Evolutionary conservation across 768 basidiomycete species (phyloP).

Genomic region (Kwoniella heveanensis): DNA sequence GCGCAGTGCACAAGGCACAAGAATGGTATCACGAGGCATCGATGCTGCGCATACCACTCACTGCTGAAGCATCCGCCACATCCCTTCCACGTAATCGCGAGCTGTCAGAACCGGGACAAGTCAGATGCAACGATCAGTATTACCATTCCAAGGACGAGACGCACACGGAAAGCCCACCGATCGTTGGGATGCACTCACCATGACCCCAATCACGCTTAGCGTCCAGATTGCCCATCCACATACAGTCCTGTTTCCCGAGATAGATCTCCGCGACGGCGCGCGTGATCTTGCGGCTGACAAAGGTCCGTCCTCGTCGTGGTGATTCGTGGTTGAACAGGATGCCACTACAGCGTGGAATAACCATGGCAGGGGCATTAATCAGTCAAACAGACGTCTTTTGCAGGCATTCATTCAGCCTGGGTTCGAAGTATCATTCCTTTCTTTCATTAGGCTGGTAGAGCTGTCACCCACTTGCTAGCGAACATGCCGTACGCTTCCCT

Average conservation of each 20-base stretch:
- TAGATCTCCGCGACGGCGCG: constrained; percentile 90
- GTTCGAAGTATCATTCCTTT: too few relatives aligned
- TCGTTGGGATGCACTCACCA: too few relatives aligned
- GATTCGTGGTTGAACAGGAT: constrained; percentile 99
- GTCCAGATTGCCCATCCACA: constrained; percentile 93
- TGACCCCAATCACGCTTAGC: constrained; percentile 98
- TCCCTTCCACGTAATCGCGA: constrained; percentile 83
- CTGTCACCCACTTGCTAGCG: constrained; percentile 67
- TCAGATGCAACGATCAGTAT: too few relatives aligned
- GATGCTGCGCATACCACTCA: constrained; percentile 15
- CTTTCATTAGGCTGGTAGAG: not conserved
- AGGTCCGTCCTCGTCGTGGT: constrained; percentile 88
- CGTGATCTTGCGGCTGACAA: constrained; percentile 93
- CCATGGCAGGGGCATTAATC: too few relatives aligned
- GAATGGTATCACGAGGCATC: too few relatives aligned
- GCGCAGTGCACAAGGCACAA: too few relatives aligned
- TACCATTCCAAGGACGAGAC: too few relatives aligned
- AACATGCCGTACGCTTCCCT: constrained; percentile 91
- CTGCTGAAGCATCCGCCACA: constrained; percentile 97
- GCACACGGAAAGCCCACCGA: too few relatives aligned
- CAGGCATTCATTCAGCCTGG: too few relatives aligned
- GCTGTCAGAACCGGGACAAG: constrained; percentile 25
- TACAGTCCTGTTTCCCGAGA: constrained; percentile 80
- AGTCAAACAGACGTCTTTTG: too few relatives aligned
- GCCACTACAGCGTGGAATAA: constrained; percentile 60